phyloP scores from a whole-genome alignment of 2,329 filamentous ascomycete genomes.

The Alternaria atra region DNA sequence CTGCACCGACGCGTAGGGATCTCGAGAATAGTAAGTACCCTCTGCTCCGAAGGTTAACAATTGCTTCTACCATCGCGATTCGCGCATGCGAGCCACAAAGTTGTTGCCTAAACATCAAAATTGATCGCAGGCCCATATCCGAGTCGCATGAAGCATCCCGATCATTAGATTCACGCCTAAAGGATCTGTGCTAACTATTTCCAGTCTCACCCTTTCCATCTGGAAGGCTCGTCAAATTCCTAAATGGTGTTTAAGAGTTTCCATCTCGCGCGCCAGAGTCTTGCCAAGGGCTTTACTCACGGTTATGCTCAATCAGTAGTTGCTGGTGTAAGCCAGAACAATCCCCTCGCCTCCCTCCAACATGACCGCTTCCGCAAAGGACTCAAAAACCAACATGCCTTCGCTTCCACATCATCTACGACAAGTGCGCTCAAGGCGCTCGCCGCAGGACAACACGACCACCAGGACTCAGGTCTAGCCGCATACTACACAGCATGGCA shows the following conservation, averaged over 20 bases:
- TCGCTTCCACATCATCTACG: conserved; percentile 62
- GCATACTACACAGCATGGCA: conserved; percentile 93
- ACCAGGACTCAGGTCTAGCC: conserved; percentile 70
- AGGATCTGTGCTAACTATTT: conserved; percentile 26
- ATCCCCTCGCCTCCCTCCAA: conserved; percentile 63
- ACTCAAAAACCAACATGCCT: conserved; percentile 76
- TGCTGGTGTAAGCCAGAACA: conserved; percentile 76
- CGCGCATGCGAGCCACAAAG: conserved; percentile 23
- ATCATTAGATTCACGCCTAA: conserved; percentile 19
- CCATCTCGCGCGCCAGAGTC: conserved; percentile 94
- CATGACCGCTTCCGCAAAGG: conserved; percentile 58
- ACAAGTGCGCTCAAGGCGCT: conserved; percentile 49
- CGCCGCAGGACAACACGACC: conserved; percentile 36
- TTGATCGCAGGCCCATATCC: conserved; percentile 19
- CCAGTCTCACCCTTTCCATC: conserved; percentile 58
- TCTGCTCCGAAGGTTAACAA: conserved; percentile 7
- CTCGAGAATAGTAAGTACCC: conserved; percentile 69
- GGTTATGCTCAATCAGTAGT: conserved; percentile 98
- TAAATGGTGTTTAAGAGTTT: conserved; percentile 87
- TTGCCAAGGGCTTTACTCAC: conserved; percentile 96
- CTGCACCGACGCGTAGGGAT: conserved; percentile 74
- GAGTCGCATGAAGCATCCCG: conserved; percentile 25
- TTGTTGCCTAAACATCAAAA: conserved; percentile 30
- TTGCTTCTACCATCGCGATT: conserved; percentile 7
- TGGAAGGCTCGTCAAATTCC: conserved; percentile 73